Conservation (phyloP, 495 filamentous ascomycete species). For the Collariella sp. region DNA sequence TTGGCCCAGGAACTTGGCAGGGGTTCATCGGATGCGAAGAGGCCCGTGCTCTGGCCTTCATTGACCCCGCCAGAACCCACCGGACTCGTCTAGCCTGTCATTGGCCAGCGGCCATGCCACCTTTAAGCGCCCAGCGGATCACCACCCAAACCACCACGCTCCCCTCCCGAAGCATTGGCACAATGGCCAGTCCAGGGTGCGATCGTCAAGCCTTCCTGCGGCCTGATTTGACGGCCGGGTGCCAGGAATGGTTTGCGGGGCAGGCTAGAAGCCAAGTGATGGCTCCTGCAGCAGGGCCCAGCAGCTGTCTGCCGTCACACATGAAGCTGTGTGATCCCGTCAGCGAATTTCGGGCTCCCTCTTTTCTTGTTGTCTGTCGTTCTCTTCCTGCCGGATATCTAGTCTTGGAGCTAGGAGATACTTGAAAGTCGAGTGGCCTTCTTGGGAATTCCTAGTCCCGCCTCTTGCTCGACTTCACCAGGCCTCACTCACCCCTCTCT, state of each 20-base stretch:
- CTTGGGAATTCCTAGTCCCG: neutral
- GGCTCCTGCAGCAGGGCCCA: conserved; percentile 8
- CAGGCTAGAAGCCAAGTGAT: conserved; percentile 9
- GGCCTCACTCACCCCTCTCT: neutral
- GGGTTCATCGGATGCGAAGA: neutral
- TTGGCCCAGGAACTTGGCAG: conserved; percentile 7
- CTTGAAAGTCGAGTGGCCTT: neutral
- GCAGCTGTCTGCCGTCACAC: conserved; percentile 3
- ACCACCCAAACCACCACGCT: neutral
- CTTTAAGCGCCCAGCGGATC: conserved; percentile 21
- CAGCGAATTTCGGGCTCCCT: neutral
- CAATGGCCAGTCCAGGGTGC: conserved; percentile 9
- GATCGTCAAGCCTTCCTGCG: conserved; percentile 4
- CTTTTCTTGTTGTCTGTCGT: neutral
- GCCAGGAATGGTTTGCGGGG: conserved; percentile 8
- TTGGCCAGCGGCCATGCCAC: conserved; percentile 17
- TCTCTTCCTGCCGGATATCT: neutral
- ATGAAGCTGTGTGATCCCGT: neutral
- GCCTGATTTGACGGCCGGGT: conserved; percentile 15
- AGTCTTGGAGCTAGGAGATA: neutral
- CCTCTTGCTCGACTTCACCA: neutral
- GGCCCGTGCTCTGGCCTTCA: conserved; percentile 4
- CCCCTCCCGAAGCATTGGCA: neutral
- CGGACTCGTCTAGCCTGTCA: neutral
- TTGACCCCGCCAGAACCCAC: conserved; percentile 3